phyloP scores from a whole-genome alignment of 2,329 filamentous ascomycete genomes.

The Endocalyx cinctus region DNA sequence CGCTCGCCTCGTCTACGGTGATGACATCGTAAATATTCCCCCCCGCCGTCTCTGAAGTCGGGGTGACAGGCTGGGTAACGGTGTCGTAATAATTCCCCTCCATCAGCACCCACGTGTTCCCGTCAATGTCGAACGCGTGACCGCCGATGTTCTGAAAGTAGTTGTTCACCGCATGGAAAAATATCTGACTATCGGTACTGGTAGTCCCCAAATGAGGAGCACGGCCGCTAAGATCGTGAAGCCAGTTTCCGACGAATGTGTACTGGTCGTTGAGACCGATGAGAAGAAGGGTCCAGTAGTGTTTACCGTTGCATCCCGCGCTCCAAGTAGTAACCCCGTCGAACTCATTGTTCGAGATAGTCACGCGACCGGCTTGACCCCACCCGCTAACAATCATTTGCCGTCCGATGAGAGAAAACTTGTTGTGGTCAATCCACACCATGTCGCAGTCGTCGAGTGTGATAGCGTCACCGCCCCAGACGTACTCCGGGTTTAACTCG shows the following conservation, averaged over 20 bases:
- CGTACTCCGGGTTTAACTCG: conserved; percentile 4
- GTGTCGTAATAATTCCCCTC: conserved; percentile 23
- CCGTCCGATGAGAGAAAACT: conserved; percentile 1
- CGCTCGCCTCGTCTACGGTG: too few relatives aligned
- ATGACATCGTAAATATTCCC: too few relatives aligned
- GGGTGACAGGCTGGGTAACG: too few relatives aligned
- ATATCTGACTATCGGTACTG: conserved; percentile 20
- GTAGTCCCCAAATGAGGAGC: conserved; percentile 23
- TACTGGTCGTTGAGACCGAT: conserved; percentile 2
- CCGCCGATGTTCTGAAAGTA: conserved; percentile 22
- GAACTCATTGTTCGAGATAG: conserved; percentile 5
- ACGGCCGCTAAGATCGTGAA: conserved; percentile 19
- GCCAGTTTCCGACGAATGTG: conserved; percentile 14
- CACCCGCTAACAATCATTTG: conserved; percentile 1
- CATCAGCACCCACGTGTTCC: conserved; percentile 18
- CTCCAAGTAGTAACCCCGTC: conserved; percentile 3
- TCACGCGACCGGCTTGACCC: conserved; percentile 1
- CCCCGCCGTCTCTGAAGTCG: too few relatives aligned
- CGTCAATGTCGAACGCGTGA: conserved; percentile 22
- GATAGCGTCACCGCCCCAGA: conserved; percentile 7
- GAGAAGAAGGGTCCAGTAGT: conserved; percentile 3
- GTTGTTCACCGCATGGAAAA: conserved; percentile 28
- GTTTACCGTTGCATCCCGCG: conserved; percentile 4
- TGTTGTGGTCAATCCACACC: conserved; percentile 6
- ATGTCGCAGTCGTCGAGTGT: background rate